A percentile compares a stretch with the other conserved stretches of the same genome.
Evolutionary conservation across 768 basidiomycete species (phyloP).

Genomic region (Pleurotus djamor): DNA sequence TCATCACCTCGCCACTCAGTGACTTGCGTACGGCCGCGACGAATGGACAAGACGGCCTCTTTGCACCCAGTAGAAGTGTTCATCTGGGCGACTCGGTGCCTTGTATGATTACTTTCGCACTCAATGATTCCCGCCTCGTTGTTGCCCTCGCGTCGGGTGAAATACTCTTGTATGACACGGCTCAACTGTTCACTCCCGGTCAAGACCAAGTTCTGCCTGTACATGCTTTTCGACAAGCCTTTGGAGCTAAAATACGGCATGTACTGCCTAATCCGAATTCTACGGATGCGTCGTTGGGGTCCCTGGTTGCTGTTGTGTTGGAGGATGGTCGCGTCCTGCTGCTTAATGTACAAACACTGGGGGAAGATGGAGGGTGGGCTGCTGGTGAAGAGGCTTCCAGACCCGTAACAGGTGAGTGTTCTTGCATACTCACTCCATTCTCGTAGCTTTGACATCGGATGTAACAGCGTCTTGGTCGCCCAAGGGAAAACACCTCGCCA

Average conservation of each 20-base stretch:
- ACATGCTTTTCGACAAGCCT: constrained; percentile 40
- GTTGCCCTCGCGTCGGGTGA: constrained; percentile 59
- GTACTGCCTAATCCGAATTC: constrained; percentile 64
- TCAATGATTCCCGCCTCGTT: constrained; percentile 56
- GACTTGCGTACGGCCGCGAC: constrained; percentile 57
- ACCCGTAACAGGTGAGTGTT: constrained; percentile 58
- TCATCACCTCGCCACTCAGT: constrained; percentile 58
- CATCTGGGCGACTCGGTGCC: constrained; percentile 43
- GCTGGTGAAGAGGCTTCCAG: constrained; percentile 42
- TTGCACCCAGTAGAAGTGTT: constrained; percentile 52
- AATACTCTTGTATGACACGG: constrained; percentile 58
- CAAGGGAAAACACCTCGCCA: constrained; percentile 81
- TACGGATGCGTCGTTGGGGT: constrained; percentile 43
- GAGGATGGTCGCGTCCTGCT: constrained; percentile 52
- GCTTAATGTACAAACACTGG: constrained; percentile 48
- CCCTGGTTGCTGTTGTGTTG: constrained; percentile 57
- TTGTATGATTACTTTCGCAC: constrained; percentile 53
- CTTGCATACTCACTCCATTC: background rate
- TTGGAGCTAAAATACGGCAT: constrained; percentile 45
- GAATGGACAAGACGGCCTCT: constrained; percentile 39
- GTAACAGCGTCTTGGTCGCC: constrained; percentile 78
- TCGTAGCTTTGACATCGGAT: background rate
- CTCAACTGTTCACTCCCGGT: constrained; percentile 45
- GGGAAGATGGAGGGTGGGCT: constrained; percentile 56
- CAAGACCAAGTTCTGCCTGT: constrained; percentile 41